These are phyloP conservation scores for Arabidopsis lyrata DNA, from an alignment of 441 rosid species.

Conservation along the genomic window DNA sequence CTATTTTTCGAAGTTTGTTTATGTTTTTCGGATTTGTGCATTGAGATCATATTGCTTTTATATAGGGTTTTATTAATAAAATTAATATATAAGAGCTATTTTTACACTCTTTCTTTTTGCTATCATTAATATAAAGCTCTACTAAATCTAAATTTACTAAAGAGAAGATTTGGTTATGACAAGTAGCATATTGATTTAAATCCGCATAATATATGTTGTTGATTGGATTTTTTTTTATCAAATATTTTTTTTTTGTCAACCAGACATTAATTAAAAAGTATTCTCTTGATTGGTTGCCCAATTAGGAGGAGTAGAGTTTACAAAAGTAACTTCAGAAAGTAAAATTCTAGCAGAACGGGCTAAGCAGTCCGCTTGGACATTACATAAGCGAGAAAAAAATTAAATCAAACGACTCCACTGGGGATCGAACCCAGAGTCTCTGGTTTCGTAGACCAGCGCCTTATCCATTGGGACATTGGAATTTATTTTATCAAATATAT, in stretches of 20 bases:
- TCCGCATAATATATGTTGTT: too few species aligned
- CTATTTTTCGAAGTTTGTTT: not conserved
- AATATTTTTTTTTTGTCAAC: too few species aligned
- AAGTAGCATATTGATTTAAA: not conserved
- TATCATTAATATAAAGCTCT: not conserved
- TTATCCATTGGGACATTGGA: slow-evolving; percentile 99
- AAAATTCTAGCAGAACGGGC: too few species aligned
- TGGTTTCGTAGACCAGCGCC: slow-evolving; percentile 99
- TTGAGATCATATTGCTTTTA: not conserved
- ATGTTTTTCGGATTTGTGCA: not conserved
- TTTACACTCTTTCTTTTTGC: not conserved
- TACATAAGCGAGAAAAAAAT: too few species aligned
- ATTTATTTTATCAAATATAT: too few species aligned
- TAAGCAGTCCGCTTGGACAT: too few species aligned
- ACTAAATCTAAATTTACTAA: not conserved
- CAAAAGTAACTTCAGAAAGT: too few species aligned
- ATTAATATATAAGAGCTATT: not conserved
- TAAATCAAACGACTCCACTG: slow-evolving; percentile 73
- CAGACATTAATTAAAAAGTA: too few species aligned
- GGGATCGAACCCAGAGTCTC: slow-evolving; percentile 99
- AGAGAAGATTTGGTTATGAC: not conserved
- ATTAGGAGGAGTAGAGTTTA: too few species aligned
- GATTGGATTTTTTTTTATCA: too few species aligned
- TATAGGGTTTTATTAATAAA: not conserved
- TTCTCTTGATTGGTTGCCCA: too few species aligned